Percentiles rank a stretch among this genome's conserved stretches.
Conservation (phyloP, 164 flowering plant genomes). For the Taxillus chinensis region DNA sequence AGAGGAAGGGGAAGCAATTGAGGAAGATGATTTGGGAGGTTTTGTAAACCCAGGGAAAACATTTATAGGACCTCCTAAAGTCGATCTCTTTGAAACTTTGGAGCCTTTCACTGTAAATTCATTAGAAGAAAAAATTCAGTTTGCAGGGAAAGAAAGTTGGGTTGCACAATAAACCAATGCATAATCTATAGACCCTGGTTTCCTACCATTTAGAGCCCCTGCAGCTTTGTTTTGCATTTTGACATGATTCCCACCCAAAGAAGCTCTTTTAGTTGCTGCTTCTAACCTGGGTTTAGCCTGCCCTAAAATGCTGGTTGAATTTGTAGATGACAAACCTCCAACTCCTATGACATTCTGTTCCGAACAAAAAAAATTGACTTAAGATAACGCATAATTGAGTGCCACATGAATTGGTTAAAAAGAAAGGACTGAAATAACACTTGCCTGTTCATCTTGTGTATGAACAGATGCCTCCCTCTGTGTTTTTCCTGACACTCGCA, state of each 20-base stretch:
- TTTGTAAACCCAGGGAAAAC: neutral
- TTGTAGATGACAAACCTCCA: constrained; percentile 4
- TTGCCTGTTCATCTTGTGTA: constrained; percentile 7
- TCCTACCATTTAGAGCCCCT: neutral
- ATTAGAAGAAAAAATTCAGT: neutral
- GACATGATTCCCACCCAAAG: constrained; percentile 2
- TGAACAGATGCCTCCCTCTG: constrained; percentile 7
- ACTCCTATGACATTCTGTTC: constrained; percentile 11
- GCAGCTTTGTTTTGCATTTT: constrained; percentile 6
- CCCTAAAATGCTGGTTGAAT: constrained; percentile 11
- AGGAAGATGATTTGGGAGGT: neutral
- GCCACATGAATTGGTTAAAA: neutral
- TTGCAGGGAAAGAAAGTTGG: neutral
- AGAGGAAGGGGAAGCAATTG: neutral
- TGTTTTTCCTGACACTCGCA: constrained; percentile 5
- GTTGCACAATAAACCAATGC: neutral
- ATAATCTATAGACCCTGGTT: neutral
- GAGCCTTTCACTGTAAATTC: neutral
- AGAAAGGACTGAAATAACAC: neutral
- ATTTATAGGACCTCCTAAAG: neutral
- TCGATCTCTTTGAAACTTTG: neutral
- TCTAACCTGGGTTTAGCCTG: constrained; percentile 1
- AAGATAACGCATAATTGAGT: neutral
- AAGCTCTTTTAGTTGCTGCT: constrained; percentile 11
- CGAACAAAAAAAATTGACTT: neutral